Conservation (phyloP, 2,329 filamentous ascomycete species). For the Hymenoscyphus scutula region DNA sequence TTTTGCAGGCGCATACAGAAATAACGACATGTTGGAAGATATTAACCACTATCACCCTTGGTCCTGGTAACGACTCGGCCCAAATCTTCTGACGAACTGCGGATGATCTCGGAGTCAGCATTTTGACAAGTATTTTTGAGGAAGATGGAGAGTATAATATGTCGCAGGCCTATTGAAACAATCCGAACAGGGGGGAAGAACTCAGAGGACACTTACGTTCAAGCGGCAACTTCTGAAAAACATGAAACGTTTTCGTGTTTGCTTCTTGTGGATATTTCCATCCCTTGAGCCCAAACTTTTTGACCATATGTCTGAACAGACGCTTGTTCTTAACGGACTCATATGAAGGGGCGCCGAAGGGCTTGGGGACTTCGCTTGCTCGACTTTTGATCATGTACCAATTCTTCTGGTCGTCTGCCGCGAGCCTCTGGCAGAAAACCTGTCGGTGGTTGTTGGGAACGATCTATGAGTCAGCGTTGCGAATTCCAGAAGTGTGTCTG, state of each 20-base stretch:
- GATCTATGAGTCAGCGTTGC: too few species aligned
- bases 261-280: constrained; percentile 1
- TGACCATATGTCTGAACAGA: not conserved
- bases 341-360: too few species aligned
- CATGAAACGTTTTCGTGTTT: not conserved
- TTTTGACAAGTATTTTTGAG: too few species aligned
- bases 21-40: too few species aligned
- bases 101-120: too few species aligned
- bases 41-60: not conserved
- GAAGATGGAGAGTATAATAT: too few species aligned
- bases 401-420: not conserved
- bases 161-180: too few species aligned
- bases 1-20: not conserved
- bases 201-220: too few species aligned
- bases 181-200: too few species aligned
- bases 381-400: not conserved
- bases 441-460: not conserved
- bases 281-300: not conserved
- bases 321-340: not conserved
- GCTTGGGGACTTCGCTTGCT: not conserved
- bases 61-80: not conserved
- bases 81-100: not conserved
- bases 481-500: too few species aligned
- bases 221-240: not conserved
- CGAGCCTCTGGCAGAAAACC: not conserved